Evolutionary conservation across 495 filamentous ascomycete genomes (phyloP).

Genomic region (Talaromyces wortmannii): DNA sequence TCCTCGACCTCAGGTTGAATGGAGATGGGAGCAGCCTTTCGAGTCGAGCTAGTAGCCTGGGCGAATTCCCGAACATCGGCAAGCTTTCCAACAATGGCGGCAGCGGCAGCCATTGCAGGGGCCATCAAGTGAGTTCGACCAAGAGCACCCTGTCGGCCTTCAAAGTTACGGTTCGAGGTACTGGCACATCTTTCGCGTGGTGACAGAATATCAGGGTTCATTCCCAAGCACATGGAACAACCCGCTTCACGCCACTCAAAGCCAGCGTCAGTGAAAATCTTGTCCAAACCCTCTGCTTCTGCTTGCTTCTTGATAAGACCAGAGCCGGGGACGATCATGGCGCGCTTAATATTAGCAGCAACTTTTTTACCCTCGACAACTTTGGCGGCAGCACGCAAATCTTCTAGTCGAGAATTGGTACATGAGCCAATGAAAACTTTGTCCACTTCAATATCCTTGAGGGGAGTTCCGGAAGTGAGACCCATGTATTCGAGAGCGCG

Average conservation of each 20-base stretch:
- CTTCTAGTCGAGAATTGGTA: conserved; percentile 95
- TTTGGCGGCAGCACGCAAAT: conserved; percentile 80
- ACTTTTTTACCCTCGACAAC: conserved; percentile 83
- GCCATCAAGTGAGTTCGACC: conserved; percentile 96
- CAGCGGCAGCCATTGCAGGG: conserved; percentile 91
- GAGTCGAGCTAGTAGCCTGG: conserved; percentile 48
- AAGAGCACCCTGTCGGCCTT: conserved; percentile 89
- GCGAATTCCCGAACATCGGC: conserved; percentile 82
- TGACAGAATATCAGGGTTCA: conserved; percentile 98
- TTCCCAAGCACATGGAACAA: conserved; percentile 97
- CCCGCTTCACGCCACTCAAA: conserved; percentile 98
- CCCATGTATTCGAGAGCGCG: conserved; percentile 96
- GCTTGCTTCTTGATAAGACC: conserved; percentile 92
- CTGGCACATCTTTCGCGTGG: conserved; percentile 90
- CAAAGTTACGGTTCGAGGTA: conserved; percentile 97
- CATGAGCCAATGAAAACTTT: conserved; percentile 98
- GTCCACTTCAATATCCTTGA: conserved; percentile 86
- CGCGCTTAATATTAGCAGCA: conserved; percentile 80
- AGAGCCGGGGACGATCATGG: conserved; percentile 94
- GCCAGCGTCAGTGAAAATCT: conserved; percentile 84
- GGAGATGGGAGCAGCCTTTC: conserved; percentile 46
- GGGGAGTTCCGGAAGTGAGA: conserved; percentile 70
- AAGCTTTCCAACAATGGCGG: conserved; percentile 82
- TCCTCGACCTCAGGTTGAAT: conserved; percentile 66
- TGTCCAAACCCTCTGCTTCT: conserved; percentile 85